Evolutionary conservation across 768 basidiomycete genomes (phyloP), one percentile per base, ranked within the genome.

Genomic region (Xanthoconium purpureum): DNA sequence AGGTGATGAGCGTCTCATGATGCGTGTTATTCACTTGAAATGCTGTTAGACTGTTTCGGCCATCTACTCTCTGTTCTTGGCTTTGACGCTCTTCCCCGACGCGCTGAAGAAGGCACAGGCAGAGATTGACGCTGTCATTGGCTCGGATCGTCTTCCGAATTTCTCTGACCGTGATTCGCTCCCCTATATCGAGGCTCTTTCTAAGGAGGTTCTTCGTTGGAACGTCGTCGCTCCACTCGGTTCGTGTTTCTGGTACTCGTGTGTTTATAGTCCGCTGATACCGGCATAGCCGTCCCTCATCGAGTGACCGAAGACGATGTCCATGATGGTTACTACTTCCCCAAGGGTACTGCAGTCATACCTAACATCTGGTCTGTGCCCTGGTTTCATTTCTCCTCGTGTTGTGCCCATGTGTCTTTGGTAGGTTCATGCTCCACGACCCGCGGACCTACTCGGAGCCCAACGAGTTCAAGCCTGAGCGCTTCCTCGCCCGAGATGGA

Each of bases 321-420:
- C 6, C 83, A 86, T 49, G 75, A 84, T 44, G 84, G 84, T 7
- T 81, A 82, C 68, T 78, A 78, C 39, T 83, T 87, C 50, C 85
- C 85, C 10, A 80, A 85, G 47, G 71, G 73, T 6, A 52, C 62
- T 2, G 29, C 74, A 28, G 48, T 73, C 6, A 50, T 73, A 2
- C 9, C 71, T 20, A 66, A 67, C 47, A 0, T 65, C 13, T 67
- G 61, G 63, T 69, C 39, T 20, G 63, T 56, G 12, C 28, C 10
- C 36, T 2, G 1, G 42, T 40, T 28, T 18, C 49, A 20, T 37
- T 52, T 75, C 18, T 10, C 36, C 5, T 42, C 13, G 20, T 24
- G 15, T 6, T 20, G 39, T 30, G 10, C 28, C 10, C 17, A 56
- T 2, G 8, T 7, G 6, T 3, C 14, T 47, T 29, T 15, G 18